A percentile compares a stretch with the other conserved stretches of the same genome.
Evolutionary conservation across 2,329 filamentous ascomycete species (phyloP).

Genomic region (Sporothrix schenckii): DNA sequence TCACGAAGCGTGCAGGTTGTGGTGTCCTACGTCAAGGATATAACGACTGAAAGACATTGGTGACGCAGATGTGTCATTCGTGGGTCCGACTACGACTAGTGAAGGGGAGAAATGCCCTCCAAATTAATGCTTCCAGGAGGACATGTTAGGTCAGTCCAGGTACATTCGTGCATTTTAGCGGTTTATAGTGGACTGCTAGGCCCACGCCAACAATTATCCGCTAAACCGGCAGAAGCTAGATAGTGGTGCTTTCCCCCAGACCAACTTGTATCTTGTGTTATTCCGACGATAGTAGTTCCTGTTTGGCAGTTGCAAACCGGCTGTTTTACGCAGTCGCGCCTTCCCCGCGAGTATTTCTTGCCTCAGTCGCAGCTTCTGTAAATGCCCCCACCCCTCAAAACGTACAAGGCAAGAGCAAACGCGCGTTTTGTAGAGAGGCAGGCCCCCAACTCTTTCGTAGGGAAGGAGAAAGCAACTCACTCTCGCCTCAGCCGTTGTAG

Average conservation of each 20-base stretch:
- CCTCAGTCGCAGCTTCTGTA: neutral
- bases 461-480: neutral
- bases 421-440: neutral
- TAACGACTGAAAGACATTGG: neutral
- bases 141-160: too few relatives aligned
- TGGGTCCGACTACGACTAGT: neutral
- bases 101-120: too few relatives aligned
- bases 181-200: too few relatives aligned
- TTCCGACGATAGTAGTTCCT: neutral
- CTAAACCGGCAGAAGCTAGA: too few relatives aligned
- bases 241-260: neutral
- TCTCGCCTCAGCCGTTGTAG: neutral
- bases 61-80: conserved; percentile 13
- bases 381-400: neutral
- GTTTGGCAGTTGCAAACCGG: neutral
- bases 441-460: neutral
- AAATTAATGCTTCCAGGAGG: neutral
- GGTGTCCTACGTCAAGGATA: neutral
- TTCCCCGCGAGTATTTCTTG: neutral
- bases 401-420: neutral
- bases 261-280: too few relatives aligned
- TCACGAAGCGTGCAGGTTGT: neutral
- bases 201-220: too few relatives aligned
- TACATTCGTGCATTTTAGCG: too few relatives aligned
- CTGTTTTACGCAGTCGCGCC: neutral